These are phyloP conservation scores for Sclerotinia glacialis DNA, from an alignment of 2,329 filamentous ascomycete genomes.

Conservation along the genomic window DNA sequence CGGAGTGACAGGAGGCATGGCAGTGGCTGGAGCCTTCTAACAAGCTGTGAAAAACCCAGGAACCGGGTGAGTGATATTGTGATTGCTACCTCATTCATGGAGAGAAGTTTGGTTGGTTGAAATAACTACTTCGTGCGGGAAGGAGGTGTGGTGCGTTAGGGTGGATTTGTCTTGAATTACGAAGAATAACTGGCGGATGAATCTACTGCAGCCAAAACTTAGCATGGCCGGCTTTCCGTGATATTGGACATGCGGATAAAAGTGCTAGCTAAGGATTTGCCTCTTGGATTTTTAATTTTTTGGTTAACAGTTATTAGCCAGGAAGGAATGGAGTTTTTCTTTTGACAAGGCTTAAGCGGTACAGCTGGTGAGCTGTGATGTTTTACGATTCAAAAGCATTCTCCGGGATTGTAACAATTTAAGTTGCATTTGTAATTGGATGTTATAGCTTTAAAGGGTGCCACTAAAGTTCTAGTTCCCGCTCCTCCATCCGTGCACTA, in stretches of 20 bases:
- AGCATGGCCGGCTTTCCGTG: constrained; percentile 4
- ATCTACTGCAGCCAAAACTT: neutral
- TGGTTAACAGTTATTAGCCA: neutral
- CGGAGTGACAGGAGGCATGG: constrained; percentile 11
- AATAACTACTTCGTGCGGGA: constrained; percentile 4
- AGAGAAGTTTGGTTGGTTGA: constrained; percentile 12
- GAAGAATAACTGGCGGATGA: constrained; percentile 6
- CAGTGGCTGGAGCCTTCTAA: constrained; percentile 1
- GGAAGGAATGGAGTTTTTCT: neutral
- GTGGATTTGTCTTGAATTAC: constrained; percentile 17
- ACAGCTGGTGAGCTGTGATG: neutral
- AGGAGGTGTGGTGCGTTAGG: neutral
- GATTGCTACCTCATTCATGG: constrained; percentile 11
- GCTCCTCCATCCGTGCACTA: constrained; percentile 17
- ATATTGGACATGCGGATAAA: constrained; percentile 3
- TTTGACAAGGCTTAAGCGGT: constrained; percentile 7
- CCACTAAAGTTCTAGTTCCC: constrained; percentile 16
- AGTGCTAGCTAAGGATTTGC: neutral
- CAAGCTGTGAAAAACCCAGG: constrained; percentile 20
- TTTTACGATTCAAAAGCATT: constrained; percentile 2
- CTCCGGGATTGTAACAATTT: constrained; percentile 5
- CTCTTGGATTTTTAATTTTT: too few species aligned
- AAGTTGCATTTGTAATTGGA: constrained; percentile 2
- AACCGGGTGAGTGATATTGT: constrained; percentile 21
- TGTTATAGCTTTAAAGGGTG: neutral